Percentiles rank a stretch among this genome's conserved stretches.
These are phyloP conservation scores for Yamadazyma kanchanaburiensis DNA, from an alignment of 1,139 yeast genomes.

Conservation along the genomic window DNA sequence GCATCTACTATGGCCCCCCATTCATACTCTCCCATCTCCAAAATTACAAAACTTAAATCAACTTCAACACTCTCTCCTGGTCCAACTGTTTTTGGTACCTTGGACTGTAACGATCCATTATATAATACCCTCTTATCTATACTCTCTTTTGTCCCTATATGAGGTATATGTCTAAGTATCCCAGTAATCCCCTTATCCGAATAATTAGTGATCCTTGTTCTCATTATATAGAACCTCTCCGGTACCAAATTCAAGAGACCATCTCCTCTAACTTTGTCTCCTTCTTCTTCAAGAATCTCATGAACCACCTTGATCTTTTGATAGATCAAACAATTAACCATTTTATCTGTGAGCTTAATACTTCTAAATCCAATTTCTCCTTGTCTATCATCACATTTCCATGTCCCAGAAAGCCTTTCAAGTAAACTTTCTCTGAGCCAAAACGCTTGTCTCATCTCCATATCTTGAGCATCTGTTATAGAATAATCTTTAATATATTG, in stretches of 20 bases:
- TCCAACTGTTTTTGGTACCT: slow-evolving; percentile 37
- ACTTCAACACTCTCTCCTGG: slow-evolving; percentile 21
- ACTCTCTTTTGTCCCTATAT: slow-evolving; percentile 19
- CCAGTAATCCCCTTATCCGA: slow-evolving; percentile 45
- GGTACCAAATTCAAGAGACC: slow-evolving; percentile 19
- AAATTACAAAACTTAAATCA: slow-evolving; percentile 53
- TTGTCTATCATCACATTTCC: slow-evolving; percentile 42
- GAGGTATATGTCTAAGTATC: slow-evolving; percentile 64
- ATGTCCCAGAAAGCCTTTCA: slow-evolving; percentile 55
- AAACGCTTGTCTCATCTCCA: slow-evolving; percentile 56
- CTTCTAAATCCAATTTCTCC: slow-evolving; percentile 69
- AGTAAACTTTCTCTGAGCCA: slow-evolving; percentile 78
- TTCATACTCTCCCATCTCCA: slow-evolving; percentile 73
- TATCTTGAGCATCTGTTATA: slow-evolving; percentile 52
- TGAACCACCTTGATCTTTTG: slow-evolving; percentile 44
- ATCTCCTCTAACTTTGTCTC: slow-evolving; percentile 1
- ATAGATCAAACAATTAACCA: slow-evolving; percentile 48
- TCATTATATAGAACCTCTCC: slow-evolving; percentile 49
- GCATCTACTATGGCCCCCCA: slow-evolving; percentile 74
- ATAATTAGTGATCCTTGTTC: slow-evolving; percentile 45
- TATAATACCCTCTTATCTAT: slow-evolving; percentile 53
- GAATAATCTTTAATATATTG: slow-evolving; percentile 70
- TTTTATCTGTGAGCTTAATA: slow-evolving; percentile 54
- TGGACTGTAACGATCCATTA: slow-evolving; percentile 65
- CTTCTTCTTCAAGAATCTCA: slow-evolving; percentile 15